Evolutionary conservation across 2,329 filamentous ascomycete species (phyloP).

Genomic region (Cercospora zeae-maydis): DNA sequence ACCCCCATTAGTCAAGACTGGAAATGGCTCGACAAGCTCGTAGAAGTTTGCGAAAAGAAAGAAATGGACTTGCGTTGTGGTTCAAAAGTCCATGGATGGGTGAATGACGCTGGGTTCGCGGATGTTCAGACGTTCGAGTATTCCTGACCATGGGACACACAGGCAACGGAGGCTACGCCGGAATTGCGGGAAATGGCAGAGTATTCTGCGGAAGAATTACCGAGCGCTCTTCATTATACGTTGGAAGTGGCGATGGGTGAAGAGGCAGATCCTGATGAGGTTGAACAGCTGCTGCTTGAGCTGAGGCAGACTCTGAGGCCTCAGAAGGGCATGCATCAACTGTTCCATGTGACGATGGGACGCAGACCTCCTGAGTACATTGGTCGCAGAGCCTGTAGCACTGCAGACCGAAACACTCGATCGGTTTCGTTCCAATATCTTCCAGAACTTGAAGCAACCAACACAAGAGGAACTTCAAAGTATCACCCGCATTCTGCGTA

Average conservation of each 20-base stretch:
- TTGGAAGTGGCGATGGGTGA: slow-evolving; percentile 5
- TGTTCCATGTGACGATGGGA: slow-evolving; percentile 16
- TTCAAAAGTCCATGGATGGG: slow-evolving; percentile 7
- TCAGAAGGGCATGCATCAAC: slow-evolving; percentile 7
- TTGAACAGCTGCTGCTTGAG: slow-evolving; percentile 11
- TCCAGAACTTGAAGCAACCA: too few species aligned
- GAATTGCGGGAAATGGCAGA: slow-evolving; percentile 14
- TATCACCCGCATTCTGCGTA: too few species aligned
- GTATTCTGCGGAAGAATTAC: slow-evolving; percentile 8
- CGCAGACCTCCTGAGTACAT: slow-evolving; percentile 7
- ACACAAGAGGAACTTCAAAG: too few species aligned
- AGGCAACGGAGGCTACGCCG: slow-evolving; percentile 2
- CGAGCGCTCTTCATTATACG: slow-evolving; percentile 13
- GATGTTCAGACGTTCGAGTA: slow-evolving; percentile 13
- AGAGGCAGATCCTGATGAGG: neutral
- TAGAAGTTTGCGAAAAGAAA: neutral
- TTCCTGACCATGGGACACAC: slow-evolving; percentile 1
- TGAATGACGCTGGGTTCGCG: slow-evolving; percentile 13
- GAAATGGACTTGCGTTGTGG: slow-evolving; percentile 14
- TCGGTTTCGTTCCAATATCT: too few species aligned
- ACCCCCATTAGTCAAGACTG: slow-evolving; percentile 10
- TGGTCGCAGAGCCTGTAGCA: neutral
- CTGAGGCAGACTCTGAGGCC: slow-evolving; percentile 11
- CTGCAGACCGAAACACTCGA: too few species aligned
- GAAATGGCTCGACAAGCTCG: slow-evolving; percentile 9